phyloP scores from a whole-genome alignment of 116 monocot species.

The Zostera marina region DNA sequence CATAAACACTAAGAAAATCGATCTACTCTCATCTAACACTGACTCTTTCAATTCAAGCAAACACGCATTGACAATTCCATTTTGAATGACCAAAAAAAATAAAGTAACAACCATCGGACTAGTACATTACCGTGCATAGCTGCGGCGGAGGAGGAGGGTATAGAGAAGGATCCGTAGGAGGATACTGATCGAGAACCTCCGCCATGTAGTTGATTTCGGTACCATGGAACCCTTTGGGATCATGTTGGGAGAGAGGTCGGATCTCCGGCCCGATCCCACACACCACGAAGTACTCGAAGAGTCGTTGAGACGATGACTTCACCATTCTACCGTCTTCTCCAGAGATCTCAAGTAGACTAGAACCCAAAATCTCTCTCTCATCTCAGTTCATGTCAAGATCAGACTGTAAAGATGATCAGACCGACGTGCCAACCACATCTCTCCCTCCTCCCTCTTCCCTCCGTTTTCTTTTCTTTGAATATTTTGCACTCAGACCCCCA shows the following conservation, averaged over 20 bases:
- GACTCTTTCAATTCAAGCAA: too few species aligned
- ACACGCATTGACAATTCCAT: neutral
- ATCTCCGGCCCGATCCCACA: slow-evolving; percentile 96
- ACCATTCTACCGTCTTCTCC: neutral
- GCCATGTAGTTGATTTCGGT: slow-evolving; percentile 51
- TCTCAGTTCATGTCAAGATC: too few species aligned
- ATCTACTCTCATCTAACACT: too few species aligned
- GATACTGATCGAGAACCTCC: slow-evolving; percentile 75
- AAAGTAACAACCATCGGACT: neutral
- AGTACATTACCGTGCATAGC: slow-evolving; percentile 56
- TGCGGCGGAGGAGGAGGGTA: slow-evolving; percentile 95
- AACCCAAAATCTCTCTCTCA: too few species aligned
- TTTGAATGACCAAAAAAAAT: neutral
- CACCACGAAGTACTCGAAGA: slow-evolving; percentile 99
- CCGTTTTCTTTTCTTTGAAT: too few species aligned
- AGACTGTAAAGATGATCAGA: too few species aligned
- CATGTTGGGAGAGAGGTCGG: slow-evolving; percentile 41
- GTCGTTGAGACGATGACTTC: slow-evolving; percentile 11
- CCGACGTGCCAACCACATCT: too few species aligned
- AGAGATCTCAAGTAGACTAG: neutral
- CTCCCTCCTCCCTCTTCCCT: too few species aligned
- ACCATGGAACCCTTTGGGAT: slow-evolving; percentile 63
- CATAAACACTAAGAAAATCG: too few species aligned
- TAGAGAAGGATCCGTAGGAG: slow-evolving; percentile 49
- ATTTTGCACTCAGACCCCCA: too few species aligned